Base-by-base conservation (phyloP, 352 stramenopile genomes). In the Hyaloperonospora brassicae region DNA sequence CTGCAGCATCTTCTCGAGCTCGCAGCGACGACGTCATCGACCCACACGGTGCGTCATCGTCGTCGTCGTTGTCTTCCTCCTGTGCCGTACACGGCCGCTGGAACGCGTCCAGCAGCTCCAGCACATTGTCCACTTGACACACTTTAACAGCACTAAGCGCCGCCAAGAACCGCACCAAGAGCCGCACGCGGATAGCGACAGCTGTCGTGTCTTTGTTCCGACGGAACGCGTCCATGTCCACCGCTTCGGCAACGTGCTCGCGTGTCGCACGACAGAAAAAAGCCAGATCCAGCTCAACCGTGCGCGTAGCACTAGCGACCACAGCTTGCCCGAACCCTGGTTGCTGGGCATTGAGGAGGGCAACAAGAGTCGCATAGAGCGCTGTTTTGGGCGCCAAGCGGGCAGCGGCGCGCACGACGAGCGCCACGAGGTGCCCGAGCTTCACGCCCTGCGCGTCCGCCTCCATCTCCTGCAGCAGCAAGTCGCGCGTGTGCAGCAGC, bases 361-460 rank as follows among this genome's bases (percentile, higher is more conserved):
- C 80, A 3, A 73, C 70, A 22, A 92, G 59, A 42, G 84, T 73
- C 2, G 79, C 79, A 47, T 87, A 87, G 31, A 86, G 62, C 52
- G 72, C 62, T 17, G 79, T 89, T 68, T 92, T 92, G 62, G 84
- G 74, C 22, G 73, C 68, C 58, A 89, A 48, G 4, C 73, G 75
- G 11, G 69, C 56, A 0, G 64, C 77, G 2, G 68, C 72, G 21
- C 76, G 80, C 56, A 89, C 64, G 40, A 86, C 58, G 6, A 89
- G 63, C 39, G 66, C 61, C 3, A 67, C 56, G n/a, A 89, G 55
- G 43, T 86, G 73, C 25, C 64, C 64, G 12, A 78, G 61, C 54
- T 87, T 89, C 47, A 85, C 66, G 22, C 68, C 64, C 31, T 84
- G 66, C 22, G 69, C 75, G 47, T 79, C 76, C 2, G 50, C 52